phyloP scores from a whole-genome alignment of 1,284 basidiomycete genomes.

The Melampsora larici-populina region DNA sequence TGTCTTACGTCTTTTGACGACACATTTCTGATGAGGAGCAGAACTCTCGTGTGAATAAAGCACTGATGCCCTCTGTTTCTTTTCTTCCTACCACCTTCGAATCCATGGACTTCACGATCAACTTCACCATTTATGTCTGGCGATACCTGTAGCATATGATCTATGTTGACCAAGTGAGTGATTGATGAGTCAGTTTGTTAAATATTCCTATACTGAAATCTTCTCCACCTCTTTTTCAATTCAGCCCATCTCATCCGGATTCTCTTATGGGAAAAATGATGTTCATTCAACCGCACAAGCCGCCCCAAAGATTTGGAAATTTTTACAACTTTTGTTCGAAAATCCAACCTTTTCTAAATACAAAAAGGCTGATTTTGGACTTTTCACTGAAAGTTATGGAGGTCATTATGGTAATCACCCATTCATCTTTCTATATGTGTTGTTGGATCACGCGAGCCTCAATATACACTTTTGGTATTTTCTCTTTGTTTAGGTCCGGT shows the following conservation, averaged over 20 bases:
- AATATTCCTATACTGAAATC: too few species aligned
- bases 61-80: too few species aligned
- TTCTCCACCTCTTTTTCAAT: background rate
- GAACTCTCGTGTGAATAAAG: too few species aligned
- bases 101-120: background rate
- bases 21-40: too few species aligned
- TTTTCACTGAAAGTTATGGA: slow-evolving; percentile 43
- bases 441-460: background rate
- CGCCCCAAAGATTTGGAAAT: slow-evolving; percentile 31
- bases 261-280: slow-evolving; percentile 36
- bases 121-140: too few species aligned
- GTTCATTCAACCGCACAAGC: slow-evolving; percentile 36
- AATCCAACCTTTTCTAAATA: slow-evolving; percentile 28
- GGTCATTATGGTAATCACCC: slow-evolving; percentile 36
- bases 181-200: background rate
- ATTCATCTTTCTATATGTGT: background rate
- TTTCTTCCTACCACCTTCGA: background rate
- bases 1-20: too few species aligned
- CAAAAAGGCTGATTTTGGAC: slow-evolving; percentile 24
- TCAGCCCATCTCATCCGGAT: slow-evolving; percentile 54
- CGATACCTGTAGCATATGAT: slow-evolving; percentile 63
- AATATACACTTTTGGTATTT: background rate
- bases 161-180: slow-evolving; percentile 64
- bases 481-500: slow-evolving; percentile 22
- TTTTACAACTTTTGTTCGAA: slow-evolving; percentile 39